Conservation (phyloP, 2,329 filamentous ascomycete genomes). For the Arthrobotrys entomopaga region DNA sequence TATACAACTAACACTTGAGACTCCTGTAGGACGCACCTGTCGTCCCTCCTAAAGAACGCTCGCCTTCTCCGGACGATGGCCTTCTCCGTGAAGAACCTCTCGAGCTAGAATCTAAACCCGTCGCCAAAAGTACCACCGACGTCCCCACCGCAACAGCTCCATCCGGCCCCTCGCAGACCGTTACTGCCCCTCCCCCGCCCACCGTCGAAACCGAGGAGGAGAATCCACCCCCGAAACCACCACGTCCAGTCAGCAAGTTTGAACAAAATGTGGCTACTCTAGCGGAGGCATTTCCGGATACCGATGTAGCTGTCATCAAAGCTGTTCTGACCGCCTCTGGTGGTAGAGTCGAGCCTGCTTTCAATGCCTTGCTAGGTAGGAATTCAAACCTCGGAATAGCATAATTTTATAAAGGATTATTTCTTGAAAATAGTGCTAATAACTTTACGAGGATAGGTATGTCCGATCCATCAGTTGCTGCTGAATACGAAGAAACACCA, state of each 20-base stretch:
- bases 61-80: slow-evolving; percentile 51
- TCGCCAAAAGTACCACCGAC: slow-evolving; percentile 21
- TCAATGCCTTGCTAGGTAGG: slow-evolving; percentile 89
- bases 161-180: slow-evolving; percentile 37
- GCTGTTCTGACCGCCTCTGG: slow-evolving; percentile 87
- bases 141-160: slow-evolving; percentile 47
- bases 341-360: slow-evolving; percentile 89
- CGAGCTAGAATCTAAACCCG: slow-evolving; percentile 23
- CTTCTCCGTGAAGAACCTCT: slow-evolving; percentile 53
- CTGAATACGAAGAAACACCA: slow-evolving; percentile 61
- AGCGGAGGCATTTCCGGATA: slow-evolving; percentile 89
- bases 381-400: slow-evolving; percentile 9
- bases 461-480: slow-evolving; percentile 67
- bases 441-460: slow-evolving; percentile 62
- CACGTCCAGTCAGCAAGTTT: slow-evolving; percentile 80
- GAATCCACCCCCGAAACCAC: slow-evolving; percentile 79
- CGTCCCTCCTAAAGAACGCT: slow-evolving; percentile 50
- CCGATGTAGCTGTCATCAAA: slow-evolving; percentile 82
- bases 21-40: slow-evolving; percentile 23
- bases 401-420: neutral
- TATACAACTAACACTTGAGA: slow-evolving; percentile 3
- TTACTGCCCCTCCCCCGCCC: slow-evolving; percentile 43
- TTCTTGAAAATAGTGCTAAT: neutral
- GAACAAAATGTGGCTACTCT: slow-evolving; percentile 88
- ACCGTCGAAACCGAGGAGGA: slow-evolving; percentile 64